Percentiles rank a stretch among this genome's conserved stretches.
phyloP scores from a whole-genome alignment of 768 basidiomycete genomes.

The Cyclocybe aegerita region DNA sequence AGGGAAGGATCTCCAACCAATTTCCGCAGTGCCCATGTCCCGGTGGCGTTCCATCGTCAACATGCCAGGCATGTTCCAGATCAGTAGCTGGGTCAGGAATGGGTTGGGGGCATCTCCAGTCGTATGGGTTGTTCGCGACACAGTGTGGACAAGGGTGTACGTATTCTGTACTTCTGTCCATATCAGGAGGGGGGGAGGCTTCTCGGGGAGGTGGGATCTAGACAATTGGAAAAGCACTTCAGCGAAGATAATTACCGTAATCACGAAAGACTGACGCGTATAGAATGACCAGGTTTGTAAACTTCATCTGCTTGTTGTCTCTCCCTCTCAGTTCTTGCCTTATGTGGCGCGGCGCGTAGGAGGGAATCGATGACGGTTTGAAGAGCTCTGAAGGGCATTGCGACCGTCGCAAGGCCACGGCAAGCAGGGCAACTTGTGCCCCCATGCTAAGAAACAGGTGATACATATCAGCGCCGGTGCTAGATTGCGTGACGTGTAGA shows the following conservation, averaged over 20 bases:
- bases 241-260: constrained; percentile 7
- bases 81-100: constrained; percentile 71
- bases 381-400: constrained; percentile 70
- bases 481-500: neutral
- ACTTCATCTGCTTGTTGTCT: constrained; percentile 81
- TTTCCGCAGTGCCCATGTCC: constrained; percentile 83
- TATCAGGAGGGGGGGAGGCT: constrained; percentile 72
- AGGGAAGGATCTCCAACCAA: constrained; percentile 48
- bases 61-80: constrained; percentile 70
- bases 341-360: constrained; percentile 68
- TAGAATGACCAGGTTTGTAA: constrained; percentile 58
- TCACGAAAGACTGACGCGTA: constrained; percentile 51
- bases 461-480: neutral
- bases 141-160: constrained; percentile 84
- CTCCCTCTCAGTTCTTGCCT: constrained; percentile 66
- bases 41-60: constrained; percentile 76
- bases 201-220: constrained; percentile 79
- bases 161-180: constrained; percentile 63
- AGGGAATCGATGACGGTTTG: constrained; percentile 73
- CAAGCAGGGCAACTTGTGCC: constrained; percentile 85
- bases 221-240: constrained; percentile 5
- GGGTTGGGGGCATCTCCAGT: constrained; percentile 82
- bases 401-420: constrained; percentile 64
- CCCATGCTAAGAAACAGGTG: constrained; percentile 56
- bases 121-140: constrained; percentile 62